Evolutionary conservation across 148 eudicot species (phyloP), one percentile per base, ranked within the genome.

Genomic region (Chenopodium berlandieri): DNA sequence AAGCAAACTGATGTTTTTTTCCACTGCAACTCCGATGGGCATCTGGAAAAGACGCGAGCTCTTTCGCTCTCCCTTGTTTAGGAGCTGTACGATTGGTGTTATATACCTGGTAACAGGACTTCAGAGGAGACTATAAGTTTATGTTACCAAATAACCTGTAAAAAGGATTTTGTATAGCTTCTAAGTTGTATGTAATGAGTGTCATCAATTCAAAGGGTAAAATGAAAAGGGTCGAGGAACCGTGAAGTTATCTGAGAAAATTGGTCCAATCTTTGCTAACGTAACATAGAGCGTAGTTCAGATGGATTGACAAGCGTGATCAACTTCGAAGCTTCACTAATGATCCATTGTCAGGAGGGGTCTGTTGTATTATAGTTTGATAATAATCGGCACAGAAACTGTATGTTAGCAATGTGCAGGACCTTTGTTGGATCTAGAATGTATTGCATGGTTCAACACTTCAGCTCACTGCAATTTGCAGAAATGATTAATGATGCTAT

Each of bases 1-100:
- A 87, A 92, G 68, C 54, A 27, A 54, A 32, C 17, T 54, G 54
- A 70, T 46, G 52, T 83, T 32, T 71, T 50, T 74, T 32, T 1
- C 10, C 11, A 7, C 22, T 20, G n/a, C 74, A 44, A 8, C 44
- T 62, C 5, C 2, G 6, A 22, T 17, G 2, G 34, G 32, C 34
- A 14, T 31, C 32, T 52, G 13, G 48, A 62, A 68, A 27, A 44
- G 68, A 16, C 11, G 17, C 20, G 48, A 1, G 16, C 54, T 25
- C 58, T 58, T 40, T 25, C 62, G 74, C 62, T 48, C 23, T 37
- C 62, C 17, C 32, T 23, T 40, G 22, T 16, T 71, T 37, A 48
- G 34, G 63, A 58, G 75, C 19, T 79, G 80, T 60, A 68, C 64
- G 74, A 64, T 64, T 31, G 48, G 34, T 78, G 67, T 64, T 65